Base-by-base conservation (phyloP, 1,284 basidiomycete species). In the Ustilago loliicola region DNA sequence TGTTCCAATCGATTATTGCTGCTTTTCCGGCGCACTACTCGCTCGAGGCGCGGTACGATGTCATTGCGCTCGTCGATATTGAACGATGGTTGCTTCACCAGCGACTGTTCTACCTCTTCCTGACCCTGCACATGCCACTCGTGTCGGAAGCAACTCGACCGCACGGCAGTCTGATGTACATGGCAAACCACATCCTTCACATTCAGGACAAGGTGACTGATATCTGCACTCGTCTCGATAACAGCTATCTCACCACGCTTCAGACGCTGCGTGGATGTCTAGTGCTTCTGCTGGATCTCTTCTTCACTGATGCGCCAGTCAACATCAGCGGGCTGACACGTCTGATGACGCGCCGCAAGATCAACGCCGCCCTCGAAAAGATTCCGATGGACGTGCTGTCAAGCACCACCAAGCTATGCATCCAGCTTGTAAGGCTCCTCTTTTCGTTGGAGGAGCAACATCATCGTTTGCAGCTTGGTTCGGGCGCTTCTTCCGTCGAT, bases 31-130 rank as follows among this genome's bases (percentile, higher is more conserved):
- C 73, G 2, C 73, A 76, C 65, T 76, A 72, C 42, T 71, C 73
- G 42, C 62, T 76, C 19, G 73, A 76, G 32, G 60, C 61, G 21
- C 61, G 61, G 4, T 76, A 72, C 61, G 68, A 64, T 6, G 55
- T 55, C 5, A 63, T 72, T 13, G 52, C 38, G 11, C 47, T 70
- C 9, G 54, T 68, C 19, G 73, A 76, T 19, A 58, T 76, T 19
- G 68, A 76, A 27, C 64, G 73, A 21, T 76, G 73, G 73, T 69
- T 76, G 21, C 36, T 76, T 10, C 73, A 76, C 23, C 73, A 76
- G 30, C 55, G 59, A 2, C 50, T 72, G 15, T 76, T 76, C 55
- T 63, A 68, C n/a, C 61, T 72, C 10, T 68, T 72, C 11, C 50
- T 76, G 11, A 65, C 68, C 30, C 55, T 76, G 34, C 73, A 76